phyloP scores from a whole-genome alignment of 306 rosid genomes.

The Cicer pinnatifidum region DNA sequence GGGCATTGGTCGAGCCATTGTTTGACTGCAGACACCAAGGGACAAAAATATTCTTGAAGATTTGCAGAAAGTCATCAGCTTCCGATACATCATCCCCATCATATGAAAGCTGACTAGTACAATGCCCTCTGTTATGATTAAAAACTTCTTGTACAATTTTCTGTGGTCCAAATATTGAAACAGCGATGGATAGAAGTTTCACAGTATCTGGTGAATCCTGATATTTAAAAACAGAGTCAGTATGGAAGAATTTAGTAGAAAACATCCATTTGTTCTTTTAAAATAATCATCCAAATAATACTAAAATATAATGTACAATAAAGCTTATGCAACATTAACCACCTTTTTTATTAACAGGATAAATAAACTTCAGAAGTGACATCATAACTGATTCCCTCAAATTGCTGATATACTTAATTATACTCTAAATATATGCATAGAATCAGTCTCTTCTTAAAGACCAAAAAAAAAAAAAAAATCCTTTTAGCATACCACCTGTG shows the following conservation, averaged over 20 bases:
- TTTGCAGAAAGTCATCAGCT: slow-evolving; percentile 63
- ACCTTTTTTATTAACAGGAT: slow-evolving; percentile 15
- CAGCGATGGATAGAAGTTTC: slow-evolving; percentile 66
- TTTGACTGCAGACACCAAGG: slow-evolving; percentile 83
- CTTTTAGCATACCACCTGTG: not conserved
- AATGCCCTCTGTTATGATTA: slow-evolving; percentile 48
- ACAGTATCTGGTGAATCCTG: slow-evolving; percentile 79
- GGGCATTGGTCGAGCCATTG: slow-evolving; percentile 61
- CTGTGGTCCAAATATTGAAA: slow-evolving; percentile 84
- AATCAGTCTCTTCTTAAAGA: not conserved
- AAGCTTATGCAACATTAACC: slow-evolving; percentile 20
- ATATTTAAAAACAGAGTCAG: slow-evolving; percentile 43
- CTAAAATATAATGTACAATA: slow-evolving; percentile 15
- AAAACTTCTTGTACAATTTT: slow-evolving; percentile 65
- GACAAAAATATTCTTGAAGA: slow-evolving; percentile 73
- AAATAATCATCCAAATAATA: slow-evolving; percentile 23
- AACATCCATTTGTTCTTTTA: not conserved
- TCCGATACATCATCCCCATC: slow-evolving; percentile 50
- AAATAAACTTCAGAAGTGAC: slow-evolving; percentile 31
- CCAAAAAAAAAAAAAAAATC: not conserved
- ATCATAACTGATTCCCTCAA: slow-evolving; percentile 19
- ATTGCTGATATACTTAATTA: slow-evolving; percentile 21
- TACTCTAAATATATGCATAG: slow-evolving; percentile 24
- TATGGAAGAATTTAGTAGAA: slow-evolving; percentile 26
- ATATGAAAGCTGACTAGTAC: slow-evolving; percentile 44